A percentile compares a stretch with the other conserved stretches of the same genome.
Conservation (phyloP, 768 basidiomycete species). For the Auricularia sp. region DNA sequence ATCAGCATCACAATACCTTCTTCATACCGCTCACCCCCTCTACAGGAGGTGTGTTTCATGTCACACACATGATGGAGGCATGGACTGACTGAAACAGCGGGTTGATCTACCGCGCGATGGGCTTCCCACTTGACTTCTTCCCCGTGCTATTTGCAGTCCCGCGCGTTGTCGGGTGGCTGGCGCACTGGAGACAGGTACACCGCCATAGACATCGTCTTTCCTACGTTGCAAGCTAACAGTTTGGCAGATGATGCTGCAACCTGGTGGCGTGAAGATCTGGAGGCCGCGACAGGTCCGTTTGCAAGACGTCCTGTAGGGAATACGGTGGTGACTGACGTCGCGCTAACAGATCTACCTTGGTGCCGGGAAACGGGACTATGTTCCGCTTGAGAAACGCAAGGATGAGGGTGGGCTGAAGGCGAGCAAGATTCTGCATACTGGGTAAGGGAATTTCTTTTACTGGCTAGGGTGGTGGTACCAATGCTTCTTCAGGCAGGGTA, state of each 20-base stretch:
- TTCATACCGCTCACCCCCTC: slow-evolving; percentile 4
- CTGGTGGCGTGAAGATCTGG: slow-evolving; percentile 90
- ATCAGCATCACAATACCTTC: not conserved
- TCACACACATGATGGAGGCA: not conserved
- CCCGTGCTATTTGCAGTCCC: slow-evolving; percentile 89
- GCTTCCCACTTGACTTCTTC: slow-evolving; percentile 91
- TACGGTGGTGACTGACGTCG: not conserved
- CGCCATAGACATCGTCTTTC: not conserved
- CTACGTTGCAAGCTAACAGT: not conserved
- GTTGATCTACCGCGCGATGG: slow-evolving; percentile 87
- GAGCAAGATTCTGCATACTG: slow-evolving; percentile 12
- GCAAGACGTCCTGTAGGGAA: not conserved
- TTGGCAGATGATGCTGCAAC: slow-evolving; percentile 78
- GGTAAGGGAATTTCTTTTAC: slow-evolving; percentile 8
- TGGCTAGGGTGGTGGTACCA: not conserved
- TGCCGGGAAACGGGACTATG: slow-evolving; percentile 61
- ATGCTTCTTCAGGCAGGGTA: slow-evolving; percentile 11
- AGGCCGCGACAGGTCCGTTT: slow-evolving; percentile 60
- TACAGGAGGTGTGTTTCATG: slow-evolving; percentile 39
- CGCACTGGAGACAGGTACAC: slow-evolving; percentile 78
- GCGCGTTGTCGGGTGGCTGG: slow-evolving; percentile 86
- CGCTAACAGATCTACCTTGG: slow-evolving; percentile 65
- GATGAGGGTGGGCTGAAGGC: slow-evolving; percentile 36
- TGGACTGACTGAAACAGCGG: slow-evolving; percentile 38
- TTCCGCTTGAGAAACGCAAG: slow-evolving; percentile 50